Conservation (phyloP, 305 asterid genomes). For the Plantago coronopus region DNA sequence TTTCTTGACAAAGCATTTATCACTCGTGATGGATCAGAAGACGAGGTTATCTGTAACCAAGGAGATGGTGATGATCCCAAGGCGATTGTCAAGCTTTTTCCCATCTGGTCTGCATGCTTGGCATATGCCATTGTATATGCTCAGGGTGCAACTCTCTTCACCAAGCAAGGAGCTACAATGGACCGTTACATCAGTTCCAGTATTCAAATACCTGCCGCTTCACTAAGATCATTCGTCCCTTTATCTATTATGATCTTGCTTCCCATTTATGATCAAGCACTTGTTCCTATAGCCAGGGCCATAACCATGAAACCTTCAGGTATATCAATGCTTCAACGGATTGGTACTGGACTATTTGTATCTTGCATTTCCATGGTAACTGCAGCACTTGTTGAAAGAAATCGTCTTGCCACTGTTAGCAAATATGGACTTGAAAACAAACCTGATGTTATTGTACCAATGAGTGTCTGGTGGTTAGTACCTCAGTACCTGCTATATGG, state of each 20-base stretch:
- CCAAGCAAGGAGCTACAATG: constrained; percentile 22
- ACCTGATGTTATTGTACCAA: constrained; percentile 32
- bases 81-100: constrained; percentile 21
- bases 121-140: constrained; percentile 23
- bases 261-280: too few species aligned
- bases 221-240: not conserved
- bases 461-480: constrained; percentile 48
- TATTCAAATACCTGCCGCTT: too few species aligned
- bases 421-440: constrained; percentile 23
- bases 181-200: too few species aligned
- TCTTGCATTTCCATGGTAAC: too few species aligned
- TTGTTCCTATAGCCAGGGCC: too few species aligned
- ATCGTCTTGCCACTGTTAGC: too few species aligned
- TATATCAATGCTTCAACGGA: too few species aligned
- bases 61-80: constrained; percentile 23
- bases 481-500: constrained; percentile 51
- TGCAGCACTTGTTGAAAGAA: too few species aligned
- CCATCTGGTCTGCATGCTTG: constrained; percentile 30
- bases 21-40: constrained; percentile 1
- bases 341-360: too few species aligned
- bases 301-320: too few species aligned
- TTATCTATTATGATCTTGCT: too few species aligned
- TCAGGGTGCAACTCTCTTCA: constrained; percentile 32
- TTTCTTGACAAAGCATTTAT: constrained; percentile 34
- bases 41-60: not conserved